Percentiles rank a stretch among this genome's conserved stretches.
These are phyloP conservation scores for Collybia nuda DNA, from an alignment of 768 basidiomycete genomes.

Conservation along the genomic window DNA sequence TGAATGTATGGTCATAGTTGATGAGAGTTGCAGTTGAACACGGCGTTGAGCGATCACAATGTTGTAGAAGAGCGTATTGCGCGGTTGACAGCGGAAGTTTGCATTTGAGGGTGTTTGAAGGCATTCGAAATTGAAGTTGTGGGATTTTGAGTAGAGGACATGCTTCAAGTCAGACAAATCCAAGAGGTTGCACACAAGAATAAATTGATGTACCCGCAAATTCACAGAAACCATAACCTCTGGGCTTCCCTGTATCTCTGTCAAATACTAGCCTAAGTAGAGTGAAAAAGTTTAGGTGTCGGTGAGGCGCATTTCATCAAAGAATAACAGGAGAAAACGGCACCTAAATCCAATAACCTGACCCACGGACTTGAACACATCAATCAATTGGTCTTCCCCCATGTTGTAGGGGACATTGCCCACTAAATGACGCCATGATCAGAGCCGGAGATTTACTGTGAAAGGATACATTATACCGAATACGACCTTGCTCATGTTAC, in stretches of 20 bases:
- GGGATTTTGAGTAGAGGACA: constrained; percentile 13
- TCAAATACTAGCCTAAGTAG: constrained; percentile 76
- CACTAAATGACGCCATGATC: constrained; percentile 40
- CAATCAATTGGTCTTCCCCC: constrained; percentile 86
- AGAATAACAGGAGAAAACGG: constrained; percentile 10
- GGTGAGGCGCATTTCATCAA: constrained; percentile 1
- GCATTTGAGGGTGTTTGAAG: constrained; percentile 5
- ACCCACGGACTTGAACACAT: constrained; percentile 86
- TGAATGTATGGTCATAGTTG: not conserved
- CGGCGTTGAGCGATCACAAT: not conserved
- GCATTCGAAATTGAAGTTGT: constrained; percentile 7
- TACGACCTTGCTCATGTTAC: constrained; percentile 66
- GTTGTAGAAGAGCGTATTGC: not conserved
- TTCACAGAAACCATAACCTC: constrained; percentile 93
- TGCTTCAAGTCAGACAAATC: constrained; percentile 36
- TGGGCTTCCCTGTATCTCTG: constrained; percentile 91
- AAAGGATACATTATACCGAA: constrained; percentile 50
- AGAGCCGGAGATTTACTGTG: not conserved
- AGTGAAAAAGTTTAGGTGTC: constrained; percentile 9
- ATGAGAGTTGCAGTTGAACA: not conserved
- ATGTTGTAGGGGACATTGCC: constrained; percentile 92
- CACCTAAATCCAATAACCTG: constrained; percentile 89
- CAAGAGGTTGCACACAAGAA: constrained; percentile 22
- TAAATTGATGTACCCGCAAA: constrained; percentile 72
- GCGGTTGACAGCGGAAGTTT: constrained; percentile 2